These are phyloP conservation scores for Didymella pinodella DNA, from an alignment of 2,329 filamentous ascomycete species.

Conservation along the genomic window DNA sequence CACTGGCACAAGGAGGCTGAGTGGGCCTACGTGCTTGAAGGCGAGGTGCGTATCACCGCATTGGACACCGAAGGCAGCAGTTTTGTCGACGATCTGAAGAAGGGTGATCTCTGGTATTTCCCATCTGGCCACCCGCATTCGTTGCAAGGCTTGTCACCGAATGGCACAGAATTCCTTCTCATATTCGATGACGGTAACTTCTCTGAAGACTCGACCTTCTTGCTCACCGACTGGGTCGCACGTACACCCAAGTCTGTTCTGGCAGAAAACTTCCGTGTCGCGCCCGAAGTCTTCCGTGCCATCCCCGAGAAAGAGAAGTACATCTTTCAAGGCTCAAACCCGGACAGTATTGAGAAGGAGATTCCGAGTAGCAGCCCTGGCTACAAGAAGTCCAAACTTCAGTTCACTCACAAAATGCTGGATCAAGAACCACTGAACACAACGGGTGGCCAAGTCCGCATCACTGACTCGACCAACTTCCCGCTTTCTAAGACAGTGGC, in stretches of 20 bases:
- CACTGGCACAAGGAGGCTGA: slow-evolving; percentile 85
- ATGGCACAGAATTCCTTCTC: slow-evolving; percentile 71
- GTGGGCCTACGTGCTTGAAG: slow-evolving; percentile 78
- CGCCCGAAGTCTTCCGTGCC: slow-evolving; percentile 73
- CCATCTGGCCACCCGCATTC: slow-evolving; percentile 80
- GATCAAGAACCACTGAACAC: slow-evolving; percentile 71
- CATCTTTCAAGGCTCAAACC: slow-evolving; percentile 75
- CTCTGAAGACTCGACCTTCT: slow-evolving; percentile 72
- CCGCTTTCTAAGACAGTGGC: slow-evolving; percentile 76
- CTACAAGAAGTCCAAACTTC: slow-evolving; percentile 71
- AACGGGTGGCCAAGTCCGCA: slow-evolving; percentile 74
- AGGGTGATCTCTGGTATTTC: slow-evolving; percentile 84
- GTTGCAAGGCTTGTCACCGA: slow-evolving; percentile 72
- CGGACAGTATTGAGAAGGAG: slow-evolving; percentile 71
- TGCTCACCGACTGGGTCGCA: slow-evolving; percentile 76
- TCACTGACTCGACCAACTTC: slow-evolving; percentile 79
- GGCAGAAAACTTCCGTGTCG: slow-evolving; percentile 77
- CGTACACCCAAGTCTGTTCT: slow-evolving; percentile 77
- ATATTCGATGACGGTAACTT: slow-evolving; percentile 69
- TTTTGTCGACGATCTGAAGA: slow-evolving; percentile 78
- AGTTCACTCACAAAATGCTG: slow-evolving; percentile 77
- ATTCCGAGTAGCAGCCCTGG: slow-evolving; percentile 63
- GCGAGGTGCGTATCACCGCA: slow-evolving; percentile 74
- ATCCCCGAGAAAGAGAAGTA: slow-evolving; percentile 74
- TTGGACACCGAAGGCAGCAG: slow-evolving; percentile 78